Percentiles rank a stretch among this genome's conserved stretches.
These are phyloP conservation scores for Mycena amicta DNA, from an alignment of 768 basidiomycete species.

Conservation along the genomic window DNA sequence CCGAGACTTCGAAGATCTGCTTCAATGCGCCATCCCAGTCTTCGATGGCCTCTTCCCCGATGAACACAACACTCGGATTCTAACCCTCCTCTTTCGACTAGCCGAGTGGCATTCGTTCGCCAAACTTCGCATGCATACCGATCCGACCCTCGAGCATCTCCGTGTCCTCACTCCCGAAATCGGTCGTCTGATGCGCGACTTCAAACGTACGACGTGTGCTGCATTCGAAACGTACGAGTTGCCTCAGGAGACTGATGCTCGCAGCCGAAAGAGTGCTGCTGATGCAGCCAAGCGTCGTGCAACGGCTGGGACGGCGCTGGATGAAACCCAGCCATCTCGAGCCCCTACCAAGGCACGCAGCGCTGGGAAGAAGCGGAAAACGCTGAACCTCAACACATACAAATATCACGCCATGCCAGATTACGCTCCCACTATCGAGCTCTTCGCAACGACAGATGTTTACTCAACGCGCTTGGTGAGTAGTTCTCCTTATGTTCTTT, in stretches of 20 bases:
- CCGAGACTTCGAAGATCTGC: slow-evolving; percentile 35
- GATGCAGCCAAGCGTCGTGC: background rate
- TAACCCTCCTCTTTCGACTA: slow-evolving; percentile 31
- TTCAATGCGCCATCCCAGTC: slow-evolving; percentile 36
- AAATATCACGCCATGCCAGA: slow-evolving; percentile 32
- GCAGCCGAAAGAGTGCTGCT: slow-evolving; percentile 1
- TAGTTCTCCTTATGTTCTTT: slow-evolving; percentile 23
- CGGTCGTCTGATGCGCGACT: slow-evolving; percentile 29
- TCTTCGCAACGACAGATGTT: slow-evolving; percentile 28
- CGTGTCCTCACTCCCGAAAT: slow-evolving; percentile 23
- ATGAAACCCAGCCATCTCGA: background rate
- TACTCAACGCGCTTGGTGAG: slow-evolving; percentile 27
- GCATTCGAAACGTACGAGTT: slow-evolving; percentile 31
- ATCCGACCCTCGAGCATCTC: slow-evolving; percentile 31
- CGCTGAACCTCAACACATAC: slow-evolving; percentile 30
- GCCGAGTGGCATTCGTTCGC: slow-evolving; percentile 39
- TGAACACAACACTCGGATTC: slow-evolving; percentile 25
- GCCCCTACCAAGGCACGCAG: background rate
- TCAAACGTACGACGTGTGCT: slow-evolving; percentile 29
- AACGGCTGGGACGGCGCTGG: background rate
- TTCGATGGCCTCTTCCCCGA: slow-evolving; percentile 35
- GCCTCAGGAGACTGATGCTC: slow-evolving; percentile 28
- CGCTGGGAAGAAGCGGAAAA: slow-evolving; percentile 11
- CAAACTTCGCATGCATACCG: slow-evolving; percentile 40
- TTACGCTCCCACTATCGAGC: slow-evolving; percentile 19